Evolutionary conservation across 2,329 filamentous ascomycete species (phyloP), one percentile per base, ranked within the genome.

Genomic region (Parafenestella ontariensis): DNA sequence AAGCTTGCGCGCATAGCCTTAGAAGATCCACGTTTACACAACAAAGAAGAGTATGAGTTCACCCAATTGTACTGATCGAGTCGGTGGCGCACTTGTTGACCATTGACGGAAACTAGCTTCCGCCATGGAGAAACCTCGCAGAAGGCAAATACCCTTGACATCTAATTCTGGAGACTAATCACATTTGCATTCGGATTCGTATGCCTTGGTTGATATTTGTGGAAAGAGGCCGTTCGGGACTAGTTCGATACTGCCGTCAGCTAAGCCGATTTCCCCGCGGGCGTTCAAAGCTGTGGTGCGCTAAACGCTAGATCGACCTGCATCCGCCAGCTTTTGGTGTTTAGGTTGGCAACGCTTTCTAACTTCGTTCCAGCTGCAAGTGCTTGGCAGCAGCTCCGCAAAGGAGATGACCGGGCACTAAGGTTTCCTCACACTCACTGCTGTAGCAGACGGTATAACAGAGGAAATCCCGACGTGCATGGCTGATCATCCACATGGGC

Each of bases 211-310:
- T 58, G 63, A 67, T 54, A 62, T 61, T 58, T 66, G 62, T 60
- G 66, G 64, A 61, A 61, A 62, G 63, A 57, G 59, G 59, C 70
- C 64, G 62, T 65, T 60, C 62, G 63, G 61, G 67, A 54, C 62
- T 65, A 67, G 62, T 66, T 59, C 58, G 64, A 62, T 47, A 62
- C 51, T 65, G 59, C 63, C 59, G 61, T 60, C 61, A 58, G 52
- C 60, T 62, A 60, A 65, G 58, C 70, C 69, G 67, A 62, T 65
- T 71, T 71, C 70, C 71, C 71, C 70, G 67, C 70, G 62, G n/a
- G 66, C 68, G 46, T 55, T 64, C 66, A n/a, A n/a, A 59, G 57
- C 54, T 64, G 44, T 71, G 69, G 66, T 69, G 66, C 69, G 64
- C 70, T 73, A 57, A 60, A 42, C 49, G 57, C 61, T 73, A 71